These are phyloP conservation scores for Tricholomella constricta DNA, from an alignment of 768 basidiomycete species.

Conservation along the genomic window DNA sequence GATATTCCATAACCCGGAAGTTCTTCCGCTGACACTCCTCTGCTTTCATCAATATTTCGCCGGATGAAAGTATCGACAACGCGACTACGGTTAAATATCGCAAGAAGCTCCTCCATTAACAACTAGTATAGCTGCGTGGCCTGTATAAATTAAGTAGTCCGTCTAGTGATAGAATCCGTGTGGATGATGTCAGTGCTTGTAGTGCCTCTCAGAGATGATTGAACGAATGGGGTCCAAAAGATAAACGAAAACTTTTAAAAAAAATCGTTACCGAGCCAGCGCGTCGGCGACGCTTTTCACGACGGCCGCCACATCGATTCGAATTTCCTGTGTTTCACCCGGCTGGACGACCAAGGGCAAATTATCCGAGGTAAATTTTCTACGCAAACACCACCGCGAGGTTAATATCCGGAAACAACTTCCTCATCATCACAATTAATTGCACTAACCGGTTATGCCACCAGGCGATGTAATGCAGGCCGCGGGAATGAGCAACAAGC, in stretches of 20 bases:
- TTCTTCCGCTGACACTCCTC: no score
- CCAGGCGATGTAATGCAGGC: constrained; percentile 64
- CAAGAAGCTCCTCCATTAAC: neutral
- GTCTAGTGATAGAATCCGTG: neutral
- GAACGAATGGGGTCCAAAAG: neutral
- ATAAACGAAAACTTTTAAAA: no score
- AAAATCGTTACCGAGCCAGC: neutral
- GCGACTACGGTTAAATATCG: neutral
- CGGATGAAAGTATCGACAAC: no score
- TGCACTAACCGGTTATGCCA: constrained; percentile 31
- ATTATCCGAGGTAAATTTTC: constrained; percentile 34
- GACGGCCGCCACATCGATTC: constrained; percentile 44
- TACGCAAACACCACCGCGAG: constrained; percentile 19
- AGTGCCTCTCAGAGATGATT: neutral
- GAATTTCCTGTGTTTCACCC: constrained; percentile 25
- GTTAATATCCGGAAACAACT: neutral
- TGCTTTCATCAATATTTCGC: neutral
- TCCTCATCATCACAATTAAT: neutral
- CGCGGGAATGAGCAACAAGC: constrained; percentile 52
- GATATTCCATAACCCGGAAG: no score
- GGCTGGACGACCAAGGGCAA: constrained; percentile 37
- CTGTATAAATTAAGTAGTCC: neutral
- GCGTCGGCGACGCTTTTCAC: constrained; percentile 37
- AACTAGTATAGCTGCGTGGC: neutral
- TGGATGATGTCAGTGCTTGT: neutral